phyloP scores from a whole-genome alignment of 495 filamentous ascomycete species.

The Penicillium longicatenatum region DNA sequence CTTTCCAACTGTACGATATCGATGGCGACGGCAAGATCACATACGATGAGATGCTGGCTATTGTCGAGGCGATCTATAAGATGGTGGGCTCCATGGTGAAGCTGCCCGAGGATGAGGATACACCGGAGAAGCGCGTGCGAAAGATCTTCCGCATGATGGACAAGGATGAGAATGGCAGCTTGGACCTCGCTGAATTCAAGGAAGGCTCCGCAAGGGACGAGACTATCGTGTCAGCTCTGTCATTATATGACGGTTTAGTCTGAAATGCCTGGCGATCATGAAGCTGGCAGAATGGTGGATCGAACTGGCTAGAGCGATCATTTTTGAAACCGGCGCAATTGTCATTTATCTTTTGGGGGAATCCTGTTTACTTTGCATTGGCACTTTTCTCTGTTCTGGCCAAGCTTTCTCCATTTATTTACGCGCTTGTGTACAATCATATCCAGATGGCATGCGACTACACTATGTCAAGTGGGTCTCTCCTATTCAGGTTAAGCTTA shows the following conservation, averaged over 20 bases:
- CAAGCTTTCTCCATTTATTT: background rate
- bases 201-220: slow-evolving; percentile 98
- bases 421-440: background rate
- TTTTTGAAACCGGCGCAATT: slow-evolving; percentile 7
- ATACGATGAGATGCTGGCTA: slow-evolving; percentile 97
- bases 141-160: slow-evolving; percentile 99
- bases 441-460: background rate
- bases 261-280: too few relatives aligned
- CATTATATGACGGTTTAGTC: slow-evolving; percentile 93
- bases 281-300: slow-evolving; percentile 7
- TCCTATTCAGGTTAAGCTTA: too few relatives aligned
- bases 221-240: slow-evolving; percentile 97
- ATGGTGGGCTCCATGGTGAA: slow-evolving; percentile 99
- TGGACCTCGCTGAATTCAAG: slow-evolving; percentile 97
- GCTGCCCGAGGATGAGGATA: slow-evolving; percentile 96
- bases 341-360: slow-evolving; percentile 3
- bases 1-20: slow-evolving; percentile 99
- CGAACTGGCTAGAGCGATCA: background rate
- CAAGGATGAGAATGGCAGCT: slow-evolving; percentile 95
- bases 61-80: slow-evolving; percentile 99
- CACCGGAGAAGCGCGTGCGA: slow-evolving; percentile 93
- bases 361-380: background rate
- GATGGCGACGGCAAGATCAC: slow-evolving; percentile 98
- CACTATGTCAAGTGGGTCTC: too few relatives aligned
- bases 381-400: background rate